These are phyloP conservation scores for Umbilicaria muhlenbergii DNA, from an alignment of 495 filamentous ascomycete species.

Conservation along the genomic window DNA sequence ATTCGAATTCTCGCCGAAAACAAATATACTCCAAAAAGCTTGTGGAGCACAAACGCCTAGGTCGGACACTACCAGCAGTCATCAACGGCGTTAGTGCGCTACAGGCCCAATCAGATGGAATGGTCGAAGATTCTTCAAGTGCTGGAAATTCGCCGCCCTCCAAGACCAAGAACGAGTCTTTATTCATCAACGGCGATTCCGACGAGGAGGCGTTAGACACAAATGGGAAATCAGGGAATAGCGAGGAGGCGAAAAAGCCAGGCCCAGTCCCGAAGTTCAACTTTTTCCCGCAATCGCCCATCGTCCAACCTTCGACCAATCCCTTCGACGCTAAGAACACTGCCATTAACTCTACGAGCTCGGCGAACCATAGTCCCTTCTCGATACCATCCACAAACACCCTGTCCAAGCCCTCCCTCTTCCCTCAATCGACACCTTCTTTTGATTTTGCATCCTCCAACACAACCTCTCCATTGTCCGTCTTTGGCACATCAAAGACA, in stretches of 20 bases:
- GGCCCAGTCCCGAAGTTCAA: no score
- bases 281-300: no score
- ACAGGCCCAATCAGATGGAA: constrained; percentile 28
- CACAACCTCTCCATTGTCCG: background rate
- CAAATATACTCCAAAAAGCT: constrained; percentile 32
- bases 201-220: constrained; percentile 12
- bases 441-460: no score
- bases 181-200: constrained; percentile 29
- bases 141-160: constrained; percentile 3
- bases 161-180: constrained; percentile 18
- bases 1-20: constrained; percentile 16
- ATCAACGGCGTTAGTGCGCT: constrained; percentile 35
- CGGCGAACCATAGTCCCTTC: no score
- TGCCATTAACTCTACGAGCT: no score
- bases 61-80: constrained; percentile 30
- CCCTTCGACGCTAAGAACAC: no score
- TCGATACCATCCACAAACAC: no score
- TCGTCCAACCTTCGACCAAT: no score
- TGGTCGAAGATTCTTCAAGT: constrained; percentile 24
- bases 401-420: no score
- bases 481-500: background rate
- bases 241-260: no score
- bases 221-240: no score
- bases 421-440: no score
- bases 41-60: constrained; percentile 35